Evolutionary conservation across 106 monocot genomes (phyloP).

Genomic region (Gastrodia elata): DNA sequence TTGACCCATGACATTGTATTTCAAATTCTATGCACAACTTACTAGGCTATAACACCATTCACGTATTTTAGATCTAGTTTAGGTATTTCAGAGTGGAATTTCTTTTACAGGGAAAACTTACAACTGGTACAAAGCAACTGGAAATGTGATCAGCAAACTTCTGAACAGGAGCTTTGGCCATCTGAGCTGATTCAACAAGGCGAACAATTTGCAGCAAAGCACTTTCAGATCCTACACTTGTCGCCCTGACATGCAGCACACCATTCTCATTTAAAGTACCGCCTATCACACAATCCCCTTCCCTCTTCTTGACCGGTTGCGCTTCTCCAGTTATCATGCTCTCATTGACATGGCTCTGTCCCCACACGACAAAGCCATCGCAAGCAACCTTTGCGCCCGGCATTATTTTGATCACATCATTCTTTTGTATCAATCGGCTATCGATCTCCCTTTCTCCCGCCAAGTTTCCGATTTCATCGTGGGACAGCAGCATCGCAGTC

Average conservation of each 20-base stretch:
- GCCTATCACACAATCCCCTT: slow-evolving; percentile 69
- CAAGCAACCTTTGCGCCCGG: slow-evolving; percentile 23
- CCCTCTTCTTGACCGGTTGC: slow-evolving; percentile 63
- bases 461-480: slow-evolving; percentile 11
- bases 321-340: slow-evolving; percentile 98
- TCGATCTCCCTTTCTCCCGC: slow-evolving; percentile 15
- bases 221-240: slow-evolving; percentile 76
- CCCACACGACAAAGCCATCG: slow-evolving; percentile 65
- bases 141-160: slow-evolving; percentile 88
- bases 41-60: too few relatives aligned
- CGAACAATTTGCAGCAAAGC: slow-evolving; percentile 76
- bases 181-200: slow-evolving; percentile 83
- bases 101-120: slow-evolving; percentile 19
- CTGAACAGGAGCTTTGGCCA: slow-evolving; percentile 92
- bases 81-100: not conserved
- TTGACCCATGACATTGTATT: too few relatives aligned
- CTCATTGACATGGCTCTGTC: slow-evolving; percentile 86
- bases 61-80: not conserved
- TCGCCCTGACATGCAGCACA: slow-evolving; percentile 65
- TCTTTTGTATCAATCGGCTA: slow-evolving; percentile 18
- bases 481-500: slow-evolving; percentile 14
- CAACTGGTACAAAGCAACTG: slow-evolving; percentile 78
- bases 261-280: slow-evolving; percentile 92
- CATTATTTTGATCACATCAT: slow-evolving; percentile 25
- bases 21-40: too few relatives aligned